Percentiles rank a stretch among this genome's conserved stretches.
Conservation (phyloP, 345 rosid species). For the Viola odorata region DNA sequence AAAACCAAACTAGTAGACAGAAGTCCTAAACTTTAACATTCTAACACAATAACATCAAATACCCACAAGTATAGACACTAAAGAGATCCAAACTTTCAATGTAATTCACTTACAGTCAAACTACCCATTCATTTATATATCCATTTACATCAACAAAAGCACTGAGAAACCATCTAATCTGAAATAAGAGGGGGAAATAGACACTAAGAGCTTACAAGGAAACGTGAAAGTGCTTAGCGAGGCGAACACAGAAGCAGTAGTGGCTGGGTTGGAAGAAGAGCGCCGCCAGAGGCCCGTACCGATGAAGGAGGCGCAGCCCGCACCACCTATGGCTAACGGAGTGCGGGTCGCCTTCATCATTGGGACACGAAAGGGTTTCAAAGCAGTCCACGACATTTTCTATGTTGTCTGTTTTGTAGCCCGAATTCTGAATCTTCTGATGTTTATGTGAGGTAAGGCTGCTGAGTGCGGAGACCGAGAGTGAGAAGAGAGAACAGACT, state of each 20-base stretch:
- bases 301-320: slow-evolving; percentile 36
- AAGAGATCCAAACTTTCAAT: too few species aligned
- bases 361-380: slow-evolving; percentile 32
- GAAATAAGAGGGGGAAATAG: background rate
- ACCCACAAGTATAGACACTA: too few species aligned
- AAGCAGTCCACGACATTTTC: slow-evolving; percentile 40
- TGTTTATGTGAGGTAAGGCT: too few species aligned
- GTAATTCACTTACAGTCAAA: too few species aligned
- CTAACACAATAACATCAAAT: too few species aligned
- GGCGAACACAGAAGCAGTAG: slow-evolving; percentile 34
- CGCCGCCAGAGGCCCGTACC: slow-evolving; percentile 30
- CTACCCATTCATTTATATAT: too few species aligned
- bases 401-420: background rate
- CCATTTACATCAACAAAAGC: too few species aligned
- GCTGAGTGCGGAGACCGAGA: too few species aligned
- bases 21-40: too few species aligned
- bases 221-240: slow-evolving; percentile 32
- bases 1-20: too few species aligned
- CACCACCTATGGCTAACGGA: slow-evolving; percentile 25
- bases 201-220: slow-evolving; percentile 24
- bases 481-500: too few species aligned
- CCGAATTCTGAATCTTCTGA: too few species aligned
- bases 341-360: slow-evolving; percentile 21
- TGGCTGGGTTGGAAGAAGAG: slow-evolving; percentile 19
- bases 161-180: background rate